Evolutionary conservation across 345 rosid species (phyloP).

Genomic region (Populus davidiana): DNA sequence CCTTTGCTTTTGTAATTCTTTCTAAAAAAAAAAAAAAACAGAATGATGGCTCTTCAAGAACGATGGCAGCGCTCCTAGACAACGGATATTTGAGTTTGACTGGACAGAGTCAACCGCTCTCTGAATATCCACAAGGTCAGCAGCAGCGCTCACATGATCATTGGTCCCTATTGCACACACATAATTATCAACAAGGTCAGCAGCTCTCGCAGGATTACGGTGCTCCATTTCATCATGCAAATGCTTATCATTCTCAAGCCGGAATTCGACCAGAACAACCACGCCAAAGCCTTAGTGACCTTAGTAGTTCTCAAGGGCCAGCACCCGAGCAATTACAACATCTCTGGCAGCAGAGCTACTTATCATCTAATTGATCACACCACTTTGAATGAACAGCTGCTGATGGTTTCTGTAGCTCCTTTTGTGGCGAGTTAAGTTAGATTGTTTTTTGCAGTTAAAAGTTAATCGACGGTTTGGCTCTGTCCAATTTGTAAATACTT

Average conservation of each 20-base stretch:
- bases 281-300: constrained; percentile 17
- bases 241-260: constrained; percentile 16
- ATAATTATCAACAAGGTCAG: constrained; percentile 17
- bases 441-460: constrained; percentile 6
- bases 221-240: constrained; percentile 16
- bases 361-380: neutral
- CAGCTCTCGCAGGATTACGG: constrained; percentile 27
- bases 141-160: constrained; percentile 28
- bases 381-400: constrained; percentile 13
- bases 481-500: constrained; percentile 28
- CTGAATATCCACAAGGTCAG: constrained; percentile 16
- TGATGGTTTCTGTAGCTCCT: constrained; percentile 8
- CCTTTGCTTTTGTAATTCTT: neutral
- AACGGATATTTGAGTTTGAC: constrained; percentile 12
- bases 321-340: constrained; percentile 16
- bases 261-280: constrained; percentile 20
- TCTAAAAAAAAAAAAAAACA: neutral
- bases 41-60: constrained; percentile 28
- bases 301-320: constrained; percentile 13
- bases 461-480: constrained; percentile 3
- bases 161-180: constrained; percentile 14
- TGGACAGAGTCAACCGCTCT: constrained; percentile 24
- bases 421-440: constrained; percentile 20
- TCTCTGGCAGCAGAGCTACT: constrained; percentile 19
- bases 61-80: constrained; percentile 14